Evolutionary conservation across 768 basidiomycete genomes (phyloP).

Genomic region (Neoboletus subvelutipes): DNA sequence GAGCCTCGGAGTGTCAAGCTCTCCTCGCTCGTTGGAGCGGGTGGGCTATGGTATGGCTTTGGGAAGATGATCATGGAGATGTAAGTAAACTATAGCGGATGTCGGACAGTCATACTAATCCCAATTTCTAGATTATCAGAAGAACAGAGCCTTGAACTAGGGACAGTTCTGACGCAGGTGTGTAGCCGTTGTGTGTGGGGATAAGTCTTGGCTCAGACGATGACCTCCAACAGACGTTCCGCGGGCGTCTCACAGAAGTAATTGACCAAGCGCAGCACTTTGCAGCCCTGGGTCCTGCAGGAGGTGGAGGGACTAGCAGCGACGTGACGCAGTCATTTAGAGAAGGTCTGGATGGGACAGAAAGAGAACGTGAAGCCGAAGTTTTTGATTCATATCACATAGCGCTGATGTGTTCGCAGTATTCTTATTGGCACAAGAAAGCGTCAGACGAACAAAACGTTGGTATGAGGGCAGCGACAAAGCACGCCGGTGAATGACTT

Average conservation of each 20-base stretch:
- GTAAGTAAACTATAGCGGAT: constrained; percentile 40
- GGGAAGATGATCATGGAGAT: constrained; percentile 84
- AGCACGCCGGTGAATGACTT: constrained; percentile 41
- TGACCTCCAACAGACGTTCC: constrained; percentile 59
- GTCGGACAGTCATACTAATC: constrained; percentile 1
- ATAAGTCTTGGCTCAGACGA: background rate
- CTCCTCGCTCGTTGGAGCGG: constrained; percentile 79
- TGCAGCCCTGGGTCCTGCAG: constrained; percentile 63
- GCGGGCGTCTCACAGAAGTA: constrained; percentile 69
- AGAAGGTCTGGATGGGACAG: constrained; percentile 90
- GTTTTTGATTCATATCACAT: background rate
- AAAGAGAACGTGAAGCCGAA: constrained; percentile 76
- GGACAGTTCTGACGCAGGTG: constrained; percentile 68
- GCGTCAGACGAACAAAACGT: constrained; percentile 67
- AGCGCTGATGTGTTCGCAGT: constrained; percentile 46
- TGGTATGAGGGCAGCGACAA: constrained; percentile 83
- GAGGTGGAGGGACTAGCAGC: constrained; percentile 49
- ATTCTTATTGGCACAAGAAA: constrained; percentile 83
- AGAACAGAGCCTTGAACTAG: constrained; percentile 68
- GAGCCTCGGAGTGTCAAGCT: constrained; percentile 85
- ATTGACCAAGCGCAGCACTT: constrained; percentile 91
- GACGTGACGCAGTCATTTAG: constrained; percentile 74
- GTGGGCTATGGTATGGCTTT: constrained; percentile 91
- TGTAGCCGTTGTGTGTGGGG: constrained; percentile 17
- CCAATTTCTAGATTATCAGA: constrained; percentile 63